Base-by-base conservation (phyloP, 192 early-diverging fungal species). In the Coemansia sp. region DNA sequence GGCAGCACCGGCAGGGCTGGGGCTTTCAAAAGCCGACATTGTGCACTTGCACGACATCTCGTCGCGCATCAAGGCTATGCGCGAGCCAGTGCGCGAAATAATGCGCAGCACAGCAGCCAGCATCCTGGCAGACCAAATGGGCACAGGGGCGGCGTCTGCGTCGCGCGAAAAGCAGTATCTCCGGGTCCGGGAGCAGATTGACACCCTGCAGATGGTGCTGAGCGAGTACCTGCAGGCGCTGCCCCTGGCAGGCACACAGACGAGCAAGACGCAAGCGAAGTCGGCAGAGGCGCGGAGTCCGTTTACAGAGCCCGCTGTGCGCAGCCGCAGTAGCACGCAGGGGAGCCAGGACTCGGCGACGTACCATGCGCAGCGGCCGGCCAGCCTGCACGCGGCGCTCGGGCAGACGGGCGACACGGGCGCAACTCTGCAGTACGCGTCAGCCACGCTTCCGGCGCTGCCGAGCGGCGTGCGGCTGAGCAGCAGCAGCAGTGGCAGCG, bases 1-100 rank as follows among this genome's bases (percentile, higher is more conserved):
- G 27, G 27, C 27, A 30, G 27, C 27, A 7, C 4, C 27, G 7
- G 27, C 7, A 30, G 27, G 7, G 30, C 25, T 66, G 45, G 27
- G 54, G n/a, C 61, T 73, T n/a, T 46, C 53, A 38, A 64, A 44
- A 25, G 14, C 64, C 9, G 74, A 78, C 34, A 53, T 67, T 41
- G 44, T 55, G 27, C 43, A 44, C 23, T 46, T 78, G 39, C 64
- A 67, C 9, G 67, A 67, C 25, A 53, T 78, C 6, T 78, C 74
- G 2, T 39, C 58, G n/a, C 61, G 54, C 44, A 52, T 78, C 53
- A 71, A 67, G 40, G 57, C 53, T 19, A 49, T 71, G 12, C 68
- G 68, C 23, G 74, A 78, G 55, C 74, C 68, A 0, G 55, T 71
- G 37, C 68, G 74, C 68, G 68, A 78, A 30, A 57, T 78, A 6